Base-by-base conservation (phyloP, 805 yeast species). In the Lipomyces sp. region DNA sequence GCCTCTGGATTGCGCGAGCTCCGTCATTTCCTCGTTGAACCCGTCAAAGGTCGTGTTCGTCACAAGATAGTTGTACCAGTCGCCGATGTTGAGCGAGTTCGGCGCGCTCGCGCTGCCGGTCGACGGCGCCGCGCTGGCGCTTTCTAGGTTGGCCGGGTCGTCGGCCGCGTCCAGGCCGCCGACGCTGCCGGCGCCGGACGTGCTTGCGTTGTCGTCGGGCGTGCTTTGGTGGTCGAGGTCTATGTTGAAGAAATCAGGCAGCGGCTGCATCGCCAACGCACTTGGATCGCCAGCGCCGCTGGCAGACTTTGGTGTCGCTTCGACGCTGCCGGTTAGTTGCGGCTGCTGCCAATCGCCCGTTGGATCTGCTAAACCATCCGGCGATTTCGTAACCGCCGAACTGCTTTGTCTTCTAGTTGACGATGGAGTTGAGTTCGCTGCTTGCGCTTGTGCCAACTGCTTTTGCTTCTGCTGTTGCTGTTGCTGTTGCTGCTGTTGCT, bases 51-150 rank as follows among this genome's bases (percentile, higher is more conserved):
- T 39, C 14, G 38, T 29, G 29, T 59, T 61, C 23, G 59, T 45
- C 49, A 64, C 56, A 43, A 69, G 53, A 50, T 62, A 70, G 42
- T 70, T 67, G 57, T 69, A 70, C 74, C 72, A 66, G 53, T 71
- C 74, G 18, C 66, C 67, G 57, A 70, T 60, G 49, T 63, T 63
- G 43, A 70, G 50, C 32, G 70, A 56, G 49, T 60, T 65, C 1
- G 71, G 72, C 7, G 61, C 48, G 11, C 55, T 58, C 34, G 55
- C 64, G 33, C 57, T 49, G 23, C 4, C 36, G 14, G 21, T 37
- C 11, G 39, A 2, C 11, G 43, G 31, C 26, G 32, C 22, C 10
- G 18, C 35, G 18, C 18, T n/a, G 6, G 16, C 35, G 13, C 16
- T n/a, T 7, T 13, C 13, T 5, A 32, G 6, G 10, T 32, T 31